Percentiles rank a stretch among this genome's conserved stretches.
Evolutionary conservation across 2,329 filamentous ascomycete species (phyloP).

Genomic region (Trichoderma koningii): DNA sequence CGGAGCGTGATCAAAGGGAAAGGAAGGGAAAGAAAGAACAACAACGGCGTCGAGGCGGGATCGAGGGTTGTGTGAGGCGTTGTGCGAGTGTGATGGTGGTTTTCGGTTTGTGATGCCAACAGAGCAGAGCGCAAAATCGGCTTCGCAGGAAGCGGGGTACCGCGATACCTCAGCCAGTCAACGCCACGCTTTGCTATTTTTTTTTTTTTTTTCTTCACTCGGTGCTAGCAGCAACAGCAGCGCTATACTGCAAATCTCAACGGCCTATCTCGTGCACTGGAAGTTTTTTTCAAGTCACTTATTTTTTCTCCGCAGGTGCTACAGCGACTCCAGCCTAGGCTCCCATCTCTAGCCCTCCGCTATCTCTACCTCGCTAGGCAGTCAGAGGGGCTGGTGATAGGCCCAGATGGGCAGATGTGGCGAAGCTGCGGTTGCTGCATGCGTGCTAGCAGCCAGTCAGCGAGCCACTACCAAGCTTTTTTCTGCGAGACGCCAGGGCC

Average conservation of each 20-base stretch:
- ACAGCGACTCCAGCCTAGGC: conserved; percentile 9
- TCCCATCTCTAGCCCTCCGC: neutral
- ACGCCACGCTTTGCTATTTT: conserved; percentile 21
- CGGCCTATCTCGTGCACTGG: neutral
- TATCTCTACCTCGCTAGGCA: neutral
- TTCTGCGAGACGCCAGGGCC: neutral
- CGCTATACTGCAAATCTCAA: neutral
- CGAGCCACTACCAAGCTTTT: neutral
- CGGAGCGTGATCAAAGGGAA: neutral
- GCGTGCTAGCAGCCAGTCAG: conserved; percentile 7
- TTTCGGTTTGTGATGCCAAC: conserved; percentile 27
- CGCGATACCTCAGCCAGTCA: conserved; percentile 23
- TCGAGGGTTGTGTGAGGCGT: neutral
- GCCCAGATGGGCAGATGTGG: conserved; percentile 21
- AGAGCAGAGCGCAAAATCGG: conserved; percentile 28
- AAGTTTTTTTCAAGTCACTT: neutral
- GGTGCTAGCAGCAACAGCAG: neutral
- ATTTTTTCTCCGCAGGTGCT: conserved; percentile 22
- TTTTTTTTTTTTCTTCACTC: conserved; percentile 12
- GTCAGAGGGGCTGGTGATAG: neutral
- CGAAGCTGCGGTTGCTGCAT: conserved; percentile 19
- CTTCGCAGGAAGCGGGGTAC: conserved; percentile 29
- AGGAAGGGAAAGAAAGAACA: neutral
- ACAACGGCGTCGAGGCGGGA: conserved; percentile 17
- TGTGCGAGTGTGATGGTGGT: conserved; percentile 15